phyloP scores from a whole-genome alignment of 345 rosid species.

The Citrus maxima region DNA sequence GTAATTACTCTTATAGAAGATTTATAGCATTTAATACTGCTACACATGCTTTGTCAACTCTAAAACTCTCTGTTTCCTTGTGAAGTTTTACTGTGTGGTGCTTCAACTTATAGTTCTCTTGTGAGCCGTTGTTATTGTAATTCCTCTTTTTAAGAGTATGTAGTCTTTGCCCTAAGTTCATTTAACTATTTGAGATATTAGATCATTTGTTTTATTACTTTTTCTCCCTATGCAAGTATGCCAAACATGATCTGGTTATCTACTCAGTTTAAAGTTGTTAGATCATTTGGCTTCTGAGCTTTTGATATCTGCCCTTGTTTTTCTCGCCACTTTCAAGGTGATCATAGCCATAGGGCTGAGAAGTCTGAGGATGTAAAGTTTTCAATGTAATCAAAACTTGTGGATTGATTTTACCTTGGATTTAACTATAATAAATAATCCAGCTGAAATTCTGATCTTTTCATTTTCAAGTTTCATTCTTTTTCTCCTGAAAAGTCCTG shows the following conservation, averaged over 20 bases:
- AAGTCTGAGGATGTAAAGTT: background rate
- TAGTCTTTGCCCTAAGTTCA: background rate
- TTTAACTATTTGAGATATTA: background rate
- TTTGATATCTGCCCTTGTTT: background rate
- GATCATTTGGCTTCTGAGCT: background rate
- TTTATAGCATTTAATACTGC: background rate
- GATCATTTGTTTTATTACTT: background rate
- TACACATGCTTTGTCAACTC: background rate
- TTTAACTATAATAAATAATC: background rate
- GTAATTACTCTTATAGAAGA: background rate
- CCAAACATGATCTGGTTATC: background rate
- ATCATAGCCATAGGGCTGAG: background rate
- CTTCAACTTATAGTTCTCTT: background rate
- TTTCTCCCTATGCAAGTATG: background rate
- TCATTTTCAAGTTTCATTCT: background rate
- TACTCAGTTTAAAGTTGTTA: background rate
- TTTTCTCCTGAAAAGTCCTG: background rate
- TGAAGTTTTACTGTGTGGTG: background rate
- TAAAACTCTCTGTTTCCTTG: background rate
- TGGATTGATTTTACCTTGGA: background rate
- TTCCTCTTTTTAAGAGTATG: background rate
- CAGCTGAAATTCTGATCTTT: background rate
- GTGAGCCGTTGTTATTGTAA: background rate
- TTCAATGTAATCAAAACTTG: background rate
- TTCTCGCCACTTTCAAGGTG: background rate